Evolutionary conservation across 768 basidiomycete species (phyloP).

Genomic region (Suillus alpinus): DNA sequence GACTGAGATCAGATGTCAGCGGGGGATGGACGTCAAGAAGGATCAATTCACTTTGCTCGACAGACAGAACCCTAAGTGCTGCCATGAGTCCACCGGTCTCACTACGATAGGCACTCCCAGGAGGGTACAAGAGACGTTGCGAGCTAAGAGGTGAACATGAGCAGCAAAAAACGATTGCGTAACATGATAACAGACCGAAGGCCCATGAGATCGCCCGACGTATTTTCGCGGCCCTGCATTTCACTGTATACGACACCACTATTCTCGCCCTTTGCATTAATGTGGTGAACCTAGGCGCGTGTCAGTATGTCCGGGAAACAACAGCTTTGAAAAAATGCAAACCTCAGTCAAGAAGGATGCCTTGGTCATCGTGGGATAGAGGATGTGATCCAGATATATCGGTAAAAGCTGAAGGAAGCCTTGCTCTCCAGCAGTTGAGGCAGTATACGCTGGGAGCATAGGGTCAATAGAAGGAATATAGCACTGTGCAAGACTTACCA

Average conservation of each 20-base stretch:
- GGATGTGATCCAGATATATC: constrained; percentile 93
- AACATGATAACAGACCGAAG: constrained; percentile 53
- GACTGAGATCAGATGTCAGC: constrained; percentile 49
- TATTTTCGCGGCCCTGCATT: constrained; percentile 97
- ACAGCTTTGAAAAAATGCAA: constrained; percentile 7
- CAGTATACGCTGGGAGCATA: constrained; percentile 68
- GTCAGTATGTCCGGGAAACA: neutral
- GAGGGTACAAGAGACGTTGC: constrained; percentile 79
- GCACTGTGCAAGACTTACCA: constrained; percentile 11
- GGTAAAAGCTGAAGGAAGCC: constrained; percentile 84
- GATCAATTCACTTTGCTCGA: constrained; percentile 73
- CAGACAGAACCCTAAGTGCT: constrained; percentile 77
- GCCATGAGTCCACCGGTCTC: constrained; percentile 98
- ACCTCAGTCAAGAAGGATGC: constrained; percentile 76
- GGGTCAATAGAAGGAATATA: neutral
- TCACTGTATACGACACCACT: constrained; percentile 96
- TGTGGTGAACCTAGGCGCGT: constrained; percentile 79
- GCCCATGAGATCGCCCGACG: constrained; percentile 86
- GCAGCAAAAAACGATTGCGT: neutral
- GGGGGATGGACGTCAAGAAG: constrained; percentile 2
- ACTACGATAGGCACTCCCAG: constrained; percentile 85
- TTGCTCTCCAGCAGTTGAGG: constrained; percentile 91
- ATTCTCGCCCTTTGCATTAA: constrained; percentile 86
- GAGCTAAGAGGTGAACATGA: constrained; percentile 40
- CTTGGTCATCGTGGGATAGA: constrained; percentile 92